Conservation (phyloP, 768 basidiomycete species). For the Termitomyces sp. region DNA sequence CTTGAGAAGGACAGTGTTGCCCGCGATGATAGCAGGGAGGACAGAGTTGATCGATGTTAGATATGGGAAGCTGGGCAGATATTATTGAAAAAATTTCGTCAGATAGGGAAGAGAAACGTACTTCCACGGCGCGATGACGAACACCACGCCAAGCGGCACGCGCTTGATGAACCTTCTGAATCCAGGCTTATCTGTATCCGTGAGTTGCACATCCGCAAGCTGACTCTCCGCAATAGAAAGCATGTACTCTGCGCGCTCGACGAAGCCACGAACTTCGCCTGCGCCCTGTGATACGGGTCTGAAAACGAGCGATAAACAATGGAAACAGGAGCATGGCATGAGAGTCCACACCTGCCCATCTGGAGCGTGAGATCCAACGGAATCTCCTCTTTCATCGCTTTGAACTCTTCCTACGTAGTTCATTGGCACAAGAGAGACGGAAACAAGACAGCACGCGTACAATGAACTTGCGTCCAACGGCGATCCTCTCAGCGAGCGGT, state of each 20-base stretch:
- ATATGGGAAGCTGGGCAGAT: constrained; percentile 70
- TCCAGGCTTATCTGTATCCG: constrained; percentile 76
- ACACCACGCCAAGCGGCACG: constrained; percentile 79
- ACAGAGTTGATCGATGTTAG: constrained; percentile 88
- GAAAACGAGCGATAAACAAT: neutral
- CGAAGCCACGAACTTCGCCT: constrained; percentile 76
- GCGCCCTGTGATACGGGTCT: constrained; percentile 76
- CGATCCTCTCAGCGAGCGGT: constrained; percentile 63
- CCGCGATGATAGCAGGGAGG: constrained; percentile 84
- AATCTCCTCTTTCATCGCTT: constrained; percentile 49
- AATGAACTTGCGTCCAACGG: constrained; percentile 50
- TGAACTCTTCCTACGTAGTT: constrained; percentile 39
- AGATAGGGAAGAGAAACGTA: constrained; percentile 29
- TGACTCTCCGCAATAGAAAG: constrained; percentile 72
- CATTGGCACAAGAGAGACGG: neutral
- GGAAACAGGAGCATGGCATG: neutral
- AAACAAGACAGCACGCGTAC: constrained; percentile 11
- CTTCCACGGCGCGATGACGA: constrained; percentile 94
- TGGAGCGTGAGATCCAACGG: constrained; percentile 75
- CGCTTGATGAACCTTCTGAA: constrained; percentile 82
- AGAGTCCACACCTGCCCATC: constrained; percentile 76
- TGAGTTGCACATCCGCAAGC: constrained; percentile 69
- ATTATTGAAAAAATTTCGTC: neutral
- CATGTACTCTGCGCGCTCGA: constrained; percentile 82
- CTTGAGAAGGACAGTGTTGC: constrained; percentile 89